Base-by-base conservation (phyloP, 164 flowering plant species). In the Platanus orientalis region DNA sequence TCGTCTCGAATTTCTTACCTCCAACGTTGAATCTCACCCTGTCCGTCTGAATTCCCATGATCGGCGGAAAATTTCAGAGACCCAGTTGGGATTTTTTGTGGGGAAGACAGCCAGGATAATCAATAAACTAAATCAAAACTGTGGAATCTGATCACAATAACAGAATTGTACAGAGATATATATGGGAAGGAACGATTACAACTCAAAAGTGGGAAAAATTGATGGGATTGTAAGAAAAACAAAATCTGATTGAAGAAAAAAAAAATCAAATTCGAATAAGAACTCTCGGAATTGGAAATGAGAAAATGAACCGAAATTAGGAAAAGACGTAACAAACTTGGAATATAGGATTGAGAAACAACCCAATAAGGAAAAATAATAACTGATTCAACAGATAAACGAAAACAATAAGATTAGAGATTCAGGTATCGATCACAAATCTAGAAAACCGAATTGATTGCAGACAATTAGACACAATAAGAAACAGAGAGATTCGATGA, bases 21-120 rank as follows among this genome's bases (percentile, higher is more conserved):
- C 96, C 95, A 9, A 92, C 92, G 60, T 92, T 92, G 79, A 92
- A 78, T 71, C 67, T 79, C 61, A 91, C 71, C 44, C 78, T 71
- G 71, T 87, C 96, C 54, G 60, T 79, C 36, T 79, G 85, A 60
- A 66, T 64, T 42, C 85, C 87, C 90, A 87, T 86, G 2, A 47
- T 67, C 60, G 10, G 4, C 7, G 16, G 26, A 3, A 57, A 73
- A 44, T 54, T 26, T 39, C n/a, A 32, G 58, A 67, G 32, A 58
- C 30, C 62, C 72, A 67, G 67, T 49, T 59, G 52, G 59, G 63
- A 19, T 49, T 61, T n/a, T 55, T 30, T 2, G 32, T 10, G 16
- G 2, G 25, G 51, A 24, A 26, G 28, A 14, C 26, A 39, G 21
- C 49, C 3, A 19, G 19, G n/a, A 45, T 16, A 2, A 16, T 45